Evolutionary conservation across 257 asterid species (phyloP).

Genomic region (Nicotiana benthamiana): DNA sequence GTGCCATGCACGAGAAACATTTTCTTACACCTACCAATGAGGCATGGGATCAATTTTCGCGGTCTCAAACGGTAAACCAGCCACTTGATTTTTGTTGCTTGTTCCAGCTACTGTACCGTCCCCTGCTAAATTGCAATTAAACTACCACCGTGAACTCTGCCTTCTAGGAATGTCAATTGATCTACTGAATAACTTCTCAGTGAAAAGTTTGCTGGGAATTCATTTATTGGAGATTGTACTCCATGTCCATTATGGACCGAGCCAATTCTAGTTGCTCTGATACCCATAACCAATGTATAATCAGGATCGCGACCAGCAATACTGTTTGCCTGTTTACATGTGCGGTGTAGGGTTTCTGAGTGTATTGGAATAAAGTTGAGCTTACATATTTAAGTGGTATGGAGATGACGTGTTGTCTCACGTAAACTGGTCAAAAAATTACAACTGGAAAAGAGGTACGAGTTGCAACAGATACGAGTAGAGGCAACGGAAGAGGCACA

Average conservation of each 20-base stretch:
- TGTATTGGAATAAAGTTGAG: too few species aligned
- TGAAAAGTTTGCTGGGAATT: not conserved
- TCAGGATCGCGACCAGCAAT: not conserved
- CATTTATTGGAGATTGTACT: not conserved
- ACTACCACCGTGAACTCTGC: slow-evolving; percentile 49
- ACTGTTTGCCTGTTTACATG: slow-evolving; percentile 11
- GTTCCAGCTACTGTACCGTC: slow-evolving; percentile 19
- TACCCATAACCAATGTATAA: too few species aligned
- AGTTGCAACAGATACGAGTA: too few species aligned
- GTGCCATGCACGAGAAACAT: not conserved
- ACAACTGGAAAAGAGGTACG: too few species aligned
- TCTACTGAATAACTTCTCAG: slow-evolving; percentile 14
- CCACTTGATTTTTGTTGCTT: slow-evolving; percentile 6
- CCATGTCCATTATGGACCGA: slow-evolving; percentile 15
- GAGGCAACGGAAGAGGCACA: too few species aligned
- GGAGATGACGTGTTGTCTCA: too few species aligned
- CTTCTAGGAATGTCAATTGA: slow-evolving; percentile 50
- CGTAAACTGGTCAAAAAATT: too few species aligned
- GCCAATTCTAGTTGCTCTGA: not conserved
- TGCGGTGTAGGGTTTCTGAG: slow-evolving; percentile 8
- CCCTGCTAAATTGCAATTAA: slow-evolving; percentile 46
- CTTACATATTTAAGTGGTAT: too few species aligned
- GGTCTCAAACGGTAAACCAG: slow-evolving; percentile 8
- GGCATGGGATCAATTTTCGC: slow-evolving; percentile 6
- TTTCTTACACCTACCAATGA: slow-evolving; percentile 18